phyloP scores from a whole-genome alignment of 148 eudicot species.

The Euryodendron excelsum region DNA sequence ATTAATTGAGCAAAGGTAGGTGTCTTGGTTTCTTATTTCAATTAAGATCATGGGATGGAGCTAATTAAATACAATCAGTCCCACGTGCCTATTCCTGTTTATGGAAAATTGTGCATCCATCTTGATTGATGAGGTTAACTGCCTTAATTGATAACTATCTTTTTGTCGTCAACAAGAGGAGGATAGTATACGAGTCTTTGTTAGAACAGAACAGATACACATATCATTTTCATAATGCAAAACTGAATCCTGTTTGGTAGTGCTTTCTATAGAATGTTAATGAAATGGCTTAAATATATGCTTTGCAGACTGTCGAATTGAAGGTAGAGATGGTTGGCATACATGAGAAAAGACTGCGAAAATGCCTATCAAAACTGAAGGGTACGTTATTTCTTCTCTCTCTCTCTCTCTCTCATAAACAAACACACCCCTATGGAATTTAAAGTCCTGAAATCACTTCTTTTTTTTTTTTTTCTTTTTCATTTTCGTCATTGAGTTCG shows the following conservation, averaged over 20 bases:
- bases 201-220: too few species aligned
- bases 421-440: not conserved
- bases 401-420: not conserved
- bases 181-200: too few species aligned
- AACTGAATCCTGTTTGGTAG: not conserved
- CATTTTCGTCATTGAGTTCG: not conserved
- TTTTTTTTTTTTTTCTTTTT: not conserved
- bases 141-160: too few species aligned
- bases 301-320: slow-evolving; percentile 26
- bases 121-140: too few species aligned
- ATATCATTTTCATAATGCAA: not conserved
- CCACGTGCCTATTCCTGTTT: too few species aligned
- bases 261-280: not conserved
- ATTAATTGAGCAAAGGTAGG: too few species aligned
- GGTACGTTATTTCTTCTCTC: slow-evolving; percentile 11
- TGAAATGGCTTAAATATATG: too few species aligned
- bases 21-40: too few species aligned
- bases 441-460: not conserved
- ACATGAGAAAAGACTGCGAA: slow-evolving; percentile 32
- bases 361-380: slow-evolving; percentile 32
- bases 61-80: too few species aligned
- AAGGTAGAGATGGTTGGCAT: slow-evolving; percentile 44
- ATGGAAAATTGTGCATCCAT: too few species aligned
- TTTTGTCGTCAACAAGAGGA: too few species aligned
- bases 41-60: too few species aligned